phyloP scores from a whole-genome alignment of 192 early-diverging fungal genomes.

The Jimgerdemannia lactiflua region DNA sequence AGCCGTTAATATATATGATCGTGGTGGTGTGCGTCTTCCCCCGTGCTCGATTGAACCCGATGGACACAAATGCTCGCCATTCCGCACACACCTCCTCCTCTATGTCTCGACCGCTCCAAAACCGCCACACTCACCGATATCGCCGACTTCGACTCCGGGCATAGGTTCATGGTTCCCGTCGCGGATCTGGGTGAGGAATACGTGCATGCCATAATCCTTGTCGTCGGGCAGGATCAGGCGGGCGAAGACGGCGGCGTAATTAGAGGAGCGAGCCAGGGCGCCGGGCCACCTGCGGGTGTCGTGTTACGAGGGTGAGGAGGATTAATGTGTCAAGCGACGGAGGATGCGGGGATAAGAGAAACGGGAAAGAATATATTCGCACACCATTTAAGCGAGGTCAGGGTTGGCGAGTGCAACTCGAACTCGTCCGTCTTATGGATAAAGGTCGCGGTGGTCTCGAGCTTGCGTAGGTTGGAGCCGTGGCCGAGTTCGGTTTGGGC shows the following conservation, averaged over 20 bases:
- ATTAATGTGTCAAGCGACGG: conserved; percentile 56
- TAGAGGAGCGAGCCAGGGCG: conserved; percentile 75
- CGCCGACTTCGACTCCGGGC: conserved; percentile 35
- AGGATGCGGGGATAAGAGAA: conserved; percentile 64
- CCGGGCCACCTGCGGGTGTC: conserved; percentile 63
- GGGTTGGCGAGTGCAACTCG: conserved; percentile 67
- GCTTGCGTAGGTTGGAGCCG: conserved; percentile 77
- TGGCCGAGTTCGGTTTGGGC: conserved; percentile 61
- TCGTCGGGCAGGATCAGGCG: conserved; percentile 67
- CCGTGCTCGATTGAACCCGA: too few species aligned
- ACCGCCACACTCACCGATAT: conserved; percentile 22
- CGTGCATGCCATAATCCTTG: conserved; percentile 56
- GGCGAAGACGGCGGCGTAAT: conserved; percentile 73
- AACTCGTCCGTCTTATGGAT: conserved; percentile 78
- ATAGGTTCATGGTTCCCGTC: conserved; percentile 24
- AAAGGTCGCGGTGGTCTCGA: conserved; percentile 87
- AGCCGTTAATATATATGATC: too few species aligned
- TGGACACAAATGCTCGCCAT: too few species aligned
- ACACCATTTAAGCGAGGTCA: conserved; percentile 81
- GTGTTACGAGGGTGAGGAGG: too few species aligned
- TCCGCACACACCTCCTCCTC: too few species aligned
- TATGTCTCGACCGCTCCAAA: too few species aligned
- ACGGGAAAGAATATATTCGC: conserved; percentile 36
- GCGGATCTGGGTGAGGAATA: conserved; percentile 53
- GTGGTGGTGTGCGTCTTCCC: too few species aligned